These are phyloP conservation scores for Vitis cinerea DNA, from an alignment of 164 flowering plant species.

Conservation along the genomic window DNA sequence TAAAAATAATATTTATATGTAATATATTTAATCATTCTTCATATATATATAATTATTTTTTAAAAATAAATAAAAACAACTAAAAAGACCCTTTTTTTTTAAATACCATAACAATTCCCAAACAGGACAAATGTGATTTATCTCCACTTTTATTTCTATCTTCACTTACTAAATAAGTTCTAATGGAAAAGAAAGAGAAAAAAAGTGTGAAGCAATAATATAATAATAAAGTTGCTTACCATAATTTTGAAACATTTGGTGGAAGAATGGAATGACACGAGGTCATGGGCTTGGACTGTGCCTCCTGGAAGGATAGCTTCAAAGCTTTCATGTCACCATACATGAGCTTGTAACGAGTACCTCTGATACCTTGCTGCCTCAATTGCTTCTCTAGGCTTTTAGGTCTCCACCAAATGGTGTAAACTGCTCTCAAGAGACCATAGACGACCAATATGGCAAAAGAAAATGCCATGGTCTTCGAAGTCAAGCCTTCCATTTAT, in stretches of 20 bases:
- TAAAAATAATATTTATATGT: too few relatives aligned
- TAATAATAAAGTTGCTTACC: constrained; percentile 21
- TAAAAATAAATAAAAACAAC: too few relatives aligned
- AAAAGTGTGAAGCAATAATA: too few relatives aligned
- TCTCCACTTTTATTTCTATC: too few relatives aligned
- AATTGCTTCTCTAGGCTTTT: constrained; percentile 32
- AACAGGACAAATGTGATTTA: too few relatives aligned
- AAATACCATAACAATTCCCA: too few relatives aligned
- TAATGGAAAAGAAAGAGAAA: too few relatives aligned
- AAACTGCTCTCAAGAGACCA: constrained; percentile 15
- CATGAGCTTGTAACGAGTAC: constrained; percentile 39
- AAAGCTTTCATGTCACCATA: constrained; percentile 40
- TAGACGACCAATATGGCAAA: constrained; percentile 4
- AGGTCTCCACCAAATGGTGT: constrained; percentile 51
- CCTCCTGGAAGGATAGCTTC: constrained; percentile 26
- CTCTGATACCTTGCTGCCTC: constrained; percentile 43
- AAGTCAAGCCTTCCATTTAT: constrained; percentile 4
- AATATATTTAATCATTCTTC: too few relatives aligned
- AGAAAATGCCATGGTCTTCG: background rate
- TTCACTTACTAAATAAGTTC: too few relatives aligned
- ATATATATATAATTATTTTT: too few relatives aligned
- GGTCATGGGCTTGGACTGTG: constrained; percentile 41
- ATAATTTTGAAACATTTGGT: constrained; percentile 29
- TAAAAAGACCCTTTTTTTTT: too few relatives aligned
- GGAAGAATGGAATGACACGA: constrained; percentile 29